A percentile compares a stretch with the other conserved stretches of the same genome.
These are phyloP conservation scores for Urostyla sp. DNA, from an alignment of 73 alveolate genomes.

Conservation along the genomic window DNA sequence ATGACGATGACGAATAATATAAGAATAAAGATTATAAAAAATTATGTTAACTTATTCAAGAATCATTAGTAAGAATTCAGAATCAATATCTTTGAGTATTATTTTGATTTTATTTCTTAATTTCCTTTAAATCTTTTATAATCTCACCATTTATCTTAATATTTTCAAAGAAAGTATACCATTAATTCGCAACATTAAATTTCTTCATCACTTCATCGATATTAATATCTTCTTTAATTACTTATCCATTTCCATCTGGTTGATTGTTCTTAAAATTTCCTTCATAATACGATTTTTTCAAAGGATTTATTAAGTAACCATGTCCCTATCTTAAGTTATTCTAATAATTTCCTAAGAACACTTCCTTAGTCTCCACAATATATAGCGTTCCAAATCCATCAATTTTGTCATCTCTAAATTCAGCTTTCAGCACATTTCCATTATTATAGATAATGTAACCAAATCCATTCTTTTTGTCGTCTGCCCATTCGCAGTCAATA, in stretches of 20 bases:
- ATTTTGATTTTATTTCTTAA: not conserved
- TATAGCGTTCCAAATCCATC: slow-evolving; percentile 46
- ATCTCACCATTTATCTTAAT: slow-evolving; percentile 2
- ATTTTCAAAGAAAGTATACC: not conserved
- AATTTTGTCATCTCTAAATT: slow-evolving; percentile 29
- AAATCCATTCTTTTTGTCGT: slow-evolving; percentile 41
- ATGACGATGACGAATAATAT: not conserved
- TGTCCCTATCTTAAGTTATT: slow-evolving; percentile 10
- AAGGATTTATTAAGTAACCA: not conserved
- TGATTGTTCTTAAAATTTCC: slow-evolving; percentile 48
- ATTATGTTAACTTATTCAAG: not conserved
- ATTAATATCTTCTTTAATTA: slow-evolving; percentile 21
- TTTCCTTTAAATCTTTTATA: not conserved
- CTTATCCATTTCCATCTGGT: slow-evolving; percentile 42
- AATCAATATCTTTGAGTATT: not conserved
- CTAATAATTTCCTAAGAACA: not conserved
- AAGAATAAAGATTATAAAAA: not conserved
- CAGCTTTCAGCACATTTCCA: slow-evolving; percentile 52
- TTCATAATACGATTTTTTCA: not conserved
- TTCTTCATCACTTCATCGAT: not conserved
- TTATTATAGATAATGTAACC: slow-evolving; percentile 6
- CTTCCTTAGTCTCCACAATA: not conserved
- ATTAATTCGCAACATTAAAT: slow-evolving; percentile 3
- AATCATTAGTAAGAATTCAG: not conserved
- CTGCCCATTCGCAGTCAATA: slow-evolving; percentile 51